phyloP scores from a whole-genome alignment of 441 rosid genomes.

The Populus trichocarpa region DNA sequence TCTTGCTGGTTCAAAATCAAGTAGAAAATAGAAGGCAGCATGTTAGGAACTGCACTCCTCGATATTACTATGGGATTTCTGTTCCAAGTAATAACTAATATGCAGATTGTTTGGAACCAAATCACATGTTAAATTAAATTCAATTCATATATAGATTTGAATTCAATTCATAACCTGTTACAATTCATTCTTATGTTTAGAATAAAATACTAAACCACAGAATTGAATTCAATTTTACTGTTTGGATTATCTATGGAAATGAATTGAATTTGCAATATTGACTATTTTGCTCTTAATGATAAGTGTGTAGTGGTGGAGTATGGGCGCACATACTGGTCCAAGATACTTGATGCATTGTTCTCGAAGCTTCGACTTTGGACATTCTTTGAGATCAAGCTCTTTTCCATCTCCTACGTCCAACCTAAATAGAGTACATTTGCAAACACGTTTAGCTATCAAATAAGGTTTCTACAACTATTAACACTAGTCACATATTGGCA shows the following conservation, averaged over 20 bases:
- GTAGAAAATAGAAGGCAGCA: not conserved
- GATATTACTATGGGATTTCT: not conserved
- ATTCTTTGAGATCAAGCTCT: constrained; percentile 59
- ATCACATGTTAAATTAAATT: too few species aligned
- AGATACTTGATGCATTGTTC: constrained; percentile 82
- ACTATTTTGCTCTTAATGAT: too few species aligned
- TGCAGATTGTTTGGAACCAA: too few species aligned
- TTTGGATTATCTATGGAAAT: too few species aligned
- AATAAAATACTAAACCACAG: too few species aligned
- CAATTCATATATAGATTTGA: too few species aligned
- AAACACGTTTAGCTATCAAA: constrained; percentile 7
- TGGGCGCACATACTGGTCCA: constrained; percentile 62
- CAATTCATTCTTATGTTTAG: too few species aligned
- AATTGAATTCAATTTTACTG: too few species aligned
- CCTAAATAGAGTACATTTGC: constrained; percentile 38
- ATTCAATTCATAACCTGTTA: too few species aligned
- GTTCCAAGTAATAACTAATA: not conserved
- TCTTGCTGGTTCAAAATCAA: constrained; percentile 57
- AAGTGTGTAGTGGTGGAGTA: not conserved
- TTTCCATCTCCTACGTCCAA: constrained; percentile 88
- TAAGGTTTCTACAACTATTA: not conserved
- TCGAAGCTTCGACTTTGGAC: constrained; percentile 62
- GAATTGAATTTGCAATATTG: too few species aligned
- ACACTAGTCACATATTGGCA: not conserved
- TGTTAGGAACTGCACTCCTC: constrained; percentile 6